These are phyloP conservation scores for Globisporangium radiosum DNA, from an alignment of 352 stramenopile genomes.

Conservation along the genomic window DNA sequence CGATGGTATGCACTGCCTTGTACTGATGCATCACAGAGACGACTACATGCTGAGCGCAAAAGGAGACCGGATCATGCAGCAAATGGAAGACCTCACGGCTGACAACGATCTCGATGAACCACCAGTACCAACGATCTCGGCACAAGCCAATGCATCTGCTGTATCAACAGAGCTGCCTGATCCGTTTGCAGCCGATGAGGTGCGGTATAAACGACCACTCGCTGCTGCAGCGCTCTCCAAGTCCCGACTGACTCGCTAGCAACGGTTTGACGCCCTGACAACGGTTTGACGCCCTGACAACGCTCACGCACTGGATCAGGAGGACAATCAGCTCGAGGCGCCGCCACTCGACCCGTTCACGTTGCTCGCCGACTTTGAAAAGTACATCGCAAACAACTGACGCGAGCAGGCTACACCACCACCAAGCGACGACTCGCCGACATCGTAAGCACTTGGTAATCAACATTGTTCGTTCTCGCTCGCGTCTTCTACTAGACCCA, in stretches of 20 bases:
- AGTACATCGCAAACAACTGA: slow-evolving; percentile 46
- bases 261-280: too few species aligned
- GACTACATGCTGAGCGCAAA: slow-evolving; percentile 43
- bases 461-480: too few species aligned
- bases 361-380: slow-evolving; percentile 37
- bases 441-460: too few species aligned
- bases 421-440: too few species aligned
- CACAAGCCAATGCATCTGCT: neutral
- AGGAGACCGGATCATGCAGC: slow-evolving; percentile 37
- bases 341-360: slow-evolving; percentile 5
- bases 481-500: slow-evolving; percentile 42
- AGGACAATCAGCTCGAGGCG: neutral
- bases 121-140: neutral
- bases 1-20: neutral
- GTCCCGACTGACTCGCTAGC: too few species aligned
- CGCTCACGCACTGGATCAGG: neutral
- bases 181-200: slow-evolving; percentile 3
- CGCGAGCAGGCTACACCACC: too few species aligned
- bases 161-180: neutral
- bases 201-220: too few species aligned
- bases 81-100: slow-evolving; percentile 35
- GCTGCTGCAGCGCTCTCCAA: neutral
- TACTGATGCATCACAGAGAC: slow-evolving; percentile 15
- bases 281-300: too few species aligned
- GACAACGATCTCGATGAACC: slow-evolving; percentile 1